Base-by-base conservation (phyloP, 2,329 filamentous ascomycete genomes). In the Calonectria pteridis region DNA sequence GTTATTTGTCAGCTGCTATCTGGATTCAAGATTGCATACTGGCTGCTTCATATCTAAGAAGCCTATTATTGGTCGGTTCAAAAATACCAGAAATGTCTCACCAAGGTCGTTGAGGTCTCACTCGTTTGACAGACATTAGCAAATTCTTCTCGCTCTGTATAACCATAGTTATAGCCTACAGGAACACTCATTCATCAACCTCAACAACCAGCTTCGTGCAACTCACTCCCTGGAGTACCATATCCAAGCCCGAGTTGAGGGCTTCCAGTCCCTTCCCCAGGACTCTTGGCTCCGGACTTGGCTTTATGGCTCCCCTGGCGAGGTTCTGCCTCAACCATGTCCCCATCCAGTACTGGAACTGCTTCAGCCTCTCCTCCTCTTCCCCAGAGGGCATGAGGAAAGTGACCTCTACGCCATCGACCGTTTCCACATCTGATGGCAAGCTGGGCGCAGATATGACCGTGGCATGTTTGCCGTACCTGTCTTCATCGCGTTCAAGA, bases 151-250 rank as follows among this genome's bases (percentile, higher is more conserved):
- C 5, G 2, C 43, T 23, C n/a, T 11, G n/a, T 13, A 46, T 46
- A 46, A n/a, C 20, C 11, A 46, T 46, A 13, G 7, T 23, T 23
- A 10, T 23, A 23, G 9, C 1, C 7, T 23, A 23, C 9, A 46
- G 4, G 11, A 23, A 14, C 50, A 7, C 16, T 53, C 16, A 86
- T 63, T 83, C 79, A 0, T 72, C 74, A 78, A 87, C 37, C 70
- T 87, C 83, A 63, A 87, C 76, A 46, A 87, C 81, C 69, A 88
- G 80, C 78, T 87, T 88, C 0, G 77, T 81, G 73, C 86, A 86
- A 55, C 85, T 87, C 16, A 87, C 85, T 0, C 86, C 86, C n/a
- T 35, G 68, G 1, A 73, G 71, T 18, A 88, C 64, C 20, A 50
- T 70, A 29, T 86, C 82, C 72, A 87, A 87, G 64, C n/a, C 82